Conservation (phyloP, 2,329 filamentous ascomycete genomes). For the Thielaviopsis punctulata region DNA sequence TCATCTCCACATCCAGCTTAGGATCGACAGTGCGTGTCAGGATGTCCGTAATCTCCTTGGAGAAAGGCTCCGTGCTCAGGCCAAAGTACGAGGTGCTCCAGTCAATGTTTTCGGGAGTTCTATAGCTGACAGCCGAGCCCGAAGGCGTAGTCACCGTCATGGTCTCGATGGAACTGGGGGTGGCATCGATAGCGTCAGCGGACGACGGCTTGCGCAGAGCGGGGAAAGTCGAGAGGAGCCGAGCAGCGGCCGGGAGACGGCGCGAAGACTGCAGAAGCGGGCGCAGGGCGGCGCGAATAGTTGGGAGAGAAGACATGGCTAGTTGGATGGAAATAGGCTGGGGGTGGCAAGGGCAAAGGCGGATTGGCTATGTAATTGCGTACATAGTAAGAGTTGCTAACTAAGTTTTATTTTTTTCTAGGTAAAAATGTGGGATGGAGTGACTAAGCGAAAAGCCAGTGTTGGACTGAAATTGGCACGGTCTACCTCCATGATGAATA, state of each 20-base stretch:
- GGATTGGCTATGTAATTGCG: no score
- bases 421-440: no score
- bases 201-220: constrained; percentile 4
- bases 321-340: not conserved
- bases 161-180: not conserved
- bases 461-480: no score
- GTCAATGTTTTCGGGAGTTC: constrained; percentile 30
- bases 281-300: constrained; percentile 11
- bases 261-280: constrained; percentile 9
- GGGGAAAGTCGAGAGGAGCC: not conserved
- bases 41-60: constrained; percentile 48
- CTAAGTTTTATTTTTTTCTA: not conserved
- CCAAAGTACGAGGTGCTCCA: constrained; percentile 78
- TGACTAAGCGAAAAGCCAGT: no score
- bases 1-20: constrained; percentile 72
- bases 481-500: no score
- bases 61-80: constrained; percentile 53
- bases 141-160: not conserved
- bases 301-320: constrained; percentile 1
- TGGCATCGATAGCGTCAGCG: not conserved
- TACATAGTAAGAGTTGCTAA: not conserved
- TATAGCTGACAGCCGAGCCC: constrained; percentile 4
- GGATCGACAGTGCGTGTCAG: constrained; percentile 49
- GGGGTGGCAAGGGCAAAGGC: not conserved
- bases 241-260: not conserved